Base-by-base conservation (phyloP, 371 early-diverging fungal genomes). In the Mortierella polycephala region DNA sequence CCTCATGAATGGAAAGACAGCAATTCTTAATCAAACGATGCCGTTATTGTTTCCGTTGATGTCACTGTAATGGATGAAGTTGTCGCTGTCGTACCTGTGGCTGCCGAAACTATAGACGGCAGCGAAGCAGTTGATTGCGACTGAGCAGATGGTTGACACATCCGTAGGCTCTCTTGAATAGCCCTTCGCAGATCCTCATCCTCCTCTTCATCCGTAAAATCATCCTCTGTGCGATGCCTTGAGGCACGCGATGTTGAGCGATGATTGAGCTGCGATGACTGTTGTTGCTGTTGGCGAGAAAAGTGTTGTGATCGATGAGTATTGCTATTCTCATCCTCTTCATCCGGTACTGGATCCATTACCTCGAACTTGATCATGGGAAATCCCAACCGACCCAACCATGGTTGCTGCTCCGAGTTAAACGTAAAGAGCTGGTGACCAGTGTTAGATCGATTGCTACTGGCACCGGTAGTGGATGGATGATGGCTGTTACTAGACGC, bases 351-450 rank as follows among this genome's bases (percentile, higher is more conserved):
- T 6, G 69, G 67, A 62, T 79, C 79, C 6, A 72, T 69, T 0
- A 79, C 79, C 56, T 79, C 79, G 1, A 79, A 58, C 5, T 64
- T 68, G 46, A 79, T 79, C 49, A 65, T 64, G 23, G 79, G 79
- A 55, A 79, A 77, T 13, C 79, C 79, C 4, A 79, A 63, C 5
- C 79, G 64, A 16, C 73, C 58, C 8, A 79, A 50, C 79, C 79
- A 79, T 0, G 79, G 79, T 37, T 79, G 79, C 14, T 79, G 79
- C 14, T 79, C 79, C 11, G 79, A 79, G 41, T 79, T 79, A 44
- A 79, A 79, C 6, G 79, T 69, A 51, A 79, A 79, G 9, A 79
- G 62, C 23, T 72, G 79, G 50, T 79, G 79, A 5, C 79, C 79
- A 8, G 64, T 45, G n/a, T 54, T 63, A n/a, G 71, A 57, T 2